Conservation (phyloP, 768 basidiomycete species). For the Arthromyces matolae region DNA sequence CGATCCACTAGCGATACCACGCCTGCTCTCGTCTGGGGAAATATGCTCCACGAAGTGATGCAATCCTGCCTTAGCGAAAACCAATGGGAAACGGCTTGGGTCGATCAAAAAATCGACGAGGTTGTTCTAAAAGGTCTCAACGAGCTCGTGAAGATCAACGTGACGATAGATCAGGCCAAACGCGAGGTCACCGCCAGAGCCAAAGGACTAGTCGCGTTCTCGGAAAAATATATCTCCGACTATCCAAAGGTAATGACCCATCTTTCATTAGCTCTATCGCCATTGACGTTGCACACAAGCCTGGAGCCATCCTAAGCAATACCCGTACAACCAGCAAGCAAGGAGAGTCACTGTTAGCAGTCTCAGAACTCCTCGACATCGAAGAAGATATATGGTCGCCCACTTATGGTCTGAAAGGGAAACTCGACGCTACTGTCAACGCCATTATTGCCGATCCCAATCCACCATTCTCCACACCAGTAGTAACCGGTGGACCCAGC, state of each 20-base stretch:
- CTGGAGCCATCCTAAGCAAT: conserved; percentile 63
- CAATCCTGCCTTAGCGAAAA: conserved; percentile 67
- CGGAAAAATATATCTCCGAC: conserved; percentile 59
- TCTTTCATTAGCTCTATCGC: not conserved
- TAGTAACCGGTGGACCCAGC: conserved; percentile 39
- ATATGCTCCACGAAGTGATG: conserved; percentile 88
- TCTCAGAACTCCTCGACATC: conserved; percentile 74
- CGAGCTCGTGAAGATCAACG: conserved; percentile 58
- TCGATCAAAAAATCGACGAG: conserved; percentile 57
- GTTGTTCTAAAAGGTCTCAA: conserved; percentile 51
- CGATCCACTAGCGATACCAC: conserved; percentile 57
- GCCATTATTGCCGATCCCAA: conserved; percentile 53
- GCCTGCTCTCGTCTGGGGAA: conserved; percentile 83
- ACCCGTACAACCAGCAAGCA: conserved; percentile 50
- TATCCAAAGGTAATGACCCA: conserved; percentile 53
- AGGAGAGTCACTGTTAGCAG: conserved; percentile 57
- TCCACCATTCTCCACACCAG: conserved; percentile 21
- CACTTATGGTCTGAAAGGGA: conserved; percentile 91
- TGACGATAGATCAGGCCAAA: conserved; percentile 59
- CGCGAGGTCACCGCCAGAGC: conserved; percentile 60
- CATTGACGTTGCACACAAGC: conserved; percentile 34
- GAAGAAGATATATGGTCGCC: conserved; percentile 99
- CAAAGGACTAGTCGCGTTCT: conserved; percentile 61
- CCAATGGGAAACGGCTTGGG: conserved; percentile 60
- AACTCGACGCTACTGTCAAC: conserved; percentile 87